A percentile compares a stretch with the other conserved stretches of the same genome.
These are phyloP conservation scores for Diutina rugosa DNA, from an alignment of 1,139 yeast species.

Conservation along the genomic window DNA sequence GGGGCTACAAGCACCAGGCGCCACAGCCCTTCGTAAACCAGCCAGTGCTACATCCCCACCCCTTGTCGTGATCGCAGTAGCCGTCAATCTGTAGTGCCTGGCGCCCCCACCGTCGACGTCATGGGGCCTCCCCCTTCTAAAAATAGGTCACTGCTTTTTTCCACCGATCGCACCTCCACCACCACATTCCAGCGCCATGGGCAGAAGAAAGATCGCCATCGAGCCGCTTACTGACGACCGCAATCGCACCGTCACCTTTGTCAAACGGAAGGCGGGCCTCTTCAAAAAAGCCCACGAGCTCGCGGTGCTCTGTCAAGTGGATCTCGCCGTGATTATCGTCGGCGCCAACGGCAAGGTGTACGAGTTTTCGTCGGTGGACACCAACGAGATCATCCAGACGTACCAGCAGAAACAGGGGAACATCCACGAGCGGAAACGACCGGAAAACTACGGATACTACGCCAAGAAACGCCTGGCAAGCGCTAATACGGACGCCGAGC, in stretches of 20 bases:
- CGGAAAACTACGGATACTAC: slow-evolving; percentile 42
- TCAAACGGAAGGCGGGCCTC: slow-evolving; percentile 87
- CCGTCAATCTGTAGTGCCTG: neutral
- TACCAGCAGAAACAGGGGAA: slow-evolving; percentile 23
- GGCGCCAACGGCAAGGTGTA: slow-evolving; percentile 76
- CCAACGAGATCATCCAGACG: slow-evolving; percentile 43
- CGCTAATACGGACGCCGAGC: neutral
- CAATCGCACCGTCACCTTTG: slow-evolving; percentile 79
- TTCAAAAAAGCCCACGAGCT: slow-evolving; percentile 95
- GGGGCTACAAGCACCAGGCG: no score
- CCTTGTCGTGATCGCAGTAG: no score
- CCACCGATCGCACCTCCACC: neutral
- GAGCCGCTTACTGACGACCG: slow-evolving; percentile 86
- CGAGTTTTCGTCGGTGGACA: slow-evolving; percentile 68
- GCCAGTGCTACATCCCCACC: no score
- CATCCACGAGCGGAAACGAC: slow-evolving; percentile 47
- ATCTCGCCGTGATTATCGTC: slow-evolving; percentile 77
- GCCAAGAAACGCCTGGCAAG: slow-evolving; percentile 15
- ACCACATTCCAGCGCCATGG: slow-evolving; percentile 38
- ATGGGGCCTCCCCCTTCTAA: neutral
- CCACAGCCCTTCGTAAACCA: no score
- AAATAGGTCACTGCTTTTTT: neutral
- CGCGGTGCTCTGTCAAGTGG: slow-evolving; percentile 85
- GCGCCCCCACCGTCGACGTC: neutral
- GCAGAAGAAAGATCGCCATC: slow-evolving; percentile 91